phyloP scores from a whole-genome alignment of 2,329 filamentous ascomycete genomes.

The Trichoderma sp. region DNA sequence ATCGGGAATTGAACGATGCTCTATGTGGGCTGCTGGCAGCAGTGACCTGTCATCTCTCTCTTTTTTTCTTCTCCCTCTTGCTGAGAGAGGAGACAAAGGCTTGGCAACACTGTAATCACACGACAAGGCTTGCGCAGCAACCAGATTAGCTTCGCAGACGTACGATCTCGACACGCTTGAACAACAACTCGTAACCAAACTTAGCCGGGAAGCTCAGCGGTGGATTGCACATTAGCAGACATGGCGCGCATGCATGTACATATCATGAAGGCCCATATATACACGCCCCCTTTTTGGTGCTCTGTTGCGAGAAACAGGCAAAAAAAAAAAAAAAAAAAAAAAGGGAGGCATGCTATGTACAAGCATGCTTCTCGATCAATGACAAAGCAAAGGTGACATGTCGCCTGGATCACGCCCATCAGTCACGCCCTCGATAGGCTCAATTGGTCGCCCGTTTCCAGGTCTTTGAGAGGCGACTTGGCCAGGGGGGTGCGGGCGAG shows the following conservation, averaged over 20 bases:
- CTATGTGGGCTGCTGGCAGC: not conserved
- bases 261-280: not conserved
- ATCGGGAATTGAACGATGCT: not conserved
- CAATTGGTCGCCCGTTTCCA: not conserved
- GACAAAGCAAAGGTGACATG: not conserved
- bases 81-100: not conserved
- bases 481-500: not conserved
- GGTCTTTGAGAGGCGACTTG: not conserved
- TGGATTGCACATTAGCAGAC: not conserved
- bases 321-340: not conserved
- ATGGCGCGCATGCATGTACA: conserved; percentile 1
- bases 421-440: not conserved
- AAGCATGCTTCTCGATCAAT: not conserved
- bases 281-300: not conserved
- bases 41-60: not conserved
- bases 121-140: not conserved
- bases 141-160: not conserved
- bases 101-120: not conserved
- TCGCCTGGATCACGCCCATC: not conserved
- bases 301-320: not conserved
- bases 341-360: not conserved
- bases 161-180: not conserved
- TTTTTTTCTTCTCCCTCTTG: not conserved
- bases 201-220: not conserved
- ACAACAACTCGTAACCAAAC: not conserved